These are phyloP conservation scores for Quercus wislizeni DNA, from an alignment of 306 rosid species.

Conservation along the genomic window DNA sequence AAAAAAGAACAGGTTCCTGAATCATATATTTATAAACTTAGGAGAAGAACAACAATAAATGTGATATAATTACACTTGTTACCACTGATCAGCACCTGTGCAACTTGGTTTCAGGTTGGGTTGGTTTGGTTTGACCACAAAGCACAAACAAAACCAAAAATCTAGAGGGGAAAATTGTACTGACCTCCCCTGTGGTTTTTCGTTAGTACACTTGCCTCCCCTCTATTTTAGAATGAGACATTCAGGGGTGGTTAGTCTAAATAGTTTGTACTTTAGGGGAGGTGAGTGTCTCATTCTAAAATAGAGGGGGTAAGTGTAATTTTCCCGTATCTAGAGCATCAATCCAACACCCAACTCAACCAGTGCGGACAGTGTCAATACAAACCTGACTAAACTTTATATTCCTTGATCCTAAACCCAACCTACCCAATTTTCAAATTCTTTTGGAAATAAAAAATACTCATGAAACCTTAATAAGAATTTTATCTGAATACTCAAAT, in stretches of 20 bases:
- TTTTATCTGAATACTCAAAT: not conserved
- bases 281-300: no score
- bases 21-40: slow-evolving; percentile 13
- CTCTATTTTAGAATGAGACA: no score
- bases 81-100: not conserved
- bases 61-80: not conserved
- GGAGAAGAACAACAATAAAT: slow-evolving; percentile 9
- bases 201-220: no score
- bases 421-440: not conserved
- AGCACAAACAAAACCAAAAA: not conserved
- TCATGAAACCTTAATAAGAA: not conserved
- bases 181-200: no score
- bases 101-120: not conserved
- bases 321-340: not conserved
- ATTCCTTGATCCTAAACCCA: not conserved
- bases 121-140: not conserved
- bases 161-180: no score
- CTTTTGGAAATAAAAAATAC: not conserved
- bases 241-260: no score
- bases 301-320: no score
- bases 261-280: no score
- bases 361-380: not conserved
- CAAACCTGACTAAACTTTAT: not conserved
- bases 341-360: not conserved
- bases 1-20: slow-evolving; percentile 95